Evolutionary conservation across 495 filamentous ascomycete species (phyloP).

Genomic region (Chaetomium cochliodes): DNA sequence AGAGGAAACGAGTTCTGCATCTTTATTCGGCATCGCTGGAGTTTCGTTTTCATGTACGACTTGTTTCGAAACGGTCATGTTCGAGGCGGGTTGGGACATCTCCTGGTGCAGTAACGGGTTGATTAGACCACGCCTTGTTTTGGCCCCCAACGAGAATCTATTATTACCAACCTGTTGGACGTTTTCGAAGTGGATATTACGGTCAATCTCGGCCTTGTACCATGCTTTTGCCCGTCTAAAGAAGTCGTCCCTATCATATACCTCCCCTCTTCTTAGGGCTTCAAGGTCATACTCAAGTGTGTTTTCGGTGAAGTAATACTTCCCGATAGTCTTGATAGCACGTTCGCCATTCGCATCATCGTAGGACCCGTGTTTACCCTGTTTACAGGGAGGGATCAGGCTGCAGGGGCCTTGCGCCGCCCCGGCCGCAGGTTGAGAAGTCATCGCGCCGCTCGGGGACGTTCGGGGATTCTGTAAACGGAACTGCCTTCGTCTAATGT

Average conservation of each 20-base stretch:
- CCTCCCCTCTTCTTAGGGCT: slow-evolving; percentile 24
- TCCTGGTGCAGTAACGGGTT: background rate
- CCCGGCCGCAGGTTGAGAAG: too few relatives aligned
- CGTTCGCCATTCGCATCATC: background rate
- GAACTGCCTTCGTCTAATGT: background rate
- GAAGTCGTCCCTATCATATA: slow-evolving; percentile 30
- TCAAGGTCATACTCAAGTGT: slow-evolving; percentile 26
- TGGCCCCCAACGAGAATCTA: background rate
- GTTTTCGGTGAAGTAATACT: slow-evolving; percentile 26
- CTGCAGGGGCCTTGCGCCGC: slow-evolving; percentile 13
- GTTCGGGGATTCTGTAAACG: background rate
- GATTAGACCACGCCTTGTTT: background rate
- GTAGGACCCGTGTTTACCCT: slow-evolving; percentile 19
- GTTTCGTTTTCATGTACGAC: background rate
- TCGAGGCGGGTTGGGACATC: background rate
- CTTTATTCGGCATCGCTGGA: background rate
- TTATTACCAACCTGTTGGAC: slow-evolving; percentile 15
- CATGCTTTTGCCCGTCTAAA: slow-evolving; percentile 29
- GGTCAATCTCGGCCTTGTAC: slow-evolving; percentile 38
- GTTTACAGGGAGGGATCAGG: slow-evolving; percentile 21
- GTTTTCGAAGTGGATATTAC: slow-evolving; percentile 18
- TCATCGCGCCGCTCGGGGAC: background rate
- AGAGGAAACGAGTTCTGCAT: background rate
- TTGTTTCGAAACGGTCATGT: background rate
- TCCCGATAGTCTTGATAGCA: slow-evolving; percentile 13